phyloP scores from a whole-genome alignment of 129 eudicot genomes.

The Escallonia herrerae region DNA sequence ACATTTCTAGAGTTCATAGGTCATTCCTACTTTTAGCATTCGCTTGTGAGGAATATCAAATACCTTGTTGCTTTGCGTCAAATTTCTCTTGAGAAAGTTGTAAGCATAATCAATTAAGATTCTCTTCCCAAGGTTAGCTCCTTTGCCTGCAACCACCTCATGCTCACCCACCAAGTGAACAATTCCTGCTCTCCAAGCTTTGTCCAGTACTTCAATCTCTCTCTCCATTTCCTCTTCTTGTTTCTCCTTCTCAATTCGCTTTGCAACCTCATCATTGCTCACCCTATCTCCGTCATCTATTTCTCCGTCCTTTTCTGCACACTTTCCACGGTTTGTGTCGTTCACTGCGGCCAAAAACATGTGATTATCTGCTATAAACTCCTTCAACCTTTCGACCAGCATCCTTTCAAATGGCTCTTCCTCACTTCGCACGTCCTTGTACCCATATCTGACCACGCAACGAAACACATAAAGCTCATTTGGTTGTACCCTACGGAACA shows the following conservation, averaged over 20 bases:
- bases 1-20: slow-evolving; percentile 40
- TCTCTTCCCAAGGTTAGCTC: slow-evolving; percentile 40
- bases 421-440: slow-evolving; percentile 56
- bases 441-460: slow-evolving; percentile 84
- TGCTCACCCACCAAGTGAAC: slow-evolving; percentile 76
- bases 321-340: background rate
- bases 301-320: background rate
- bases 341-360: background rate
- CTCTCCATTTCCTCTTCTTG: slow-evolving; percentile 12
- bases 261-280: background rate
- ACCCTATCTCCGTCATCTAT: background rate
- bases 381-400: slow-evolving; percentile 46
- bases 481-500: slow-evolving; percentile 58
- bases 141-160: slow-evolving; percentile 50
- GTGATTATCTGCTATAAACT: slow-evolving; percentile 25
- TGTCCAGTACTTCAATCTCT: slow-evolving; percentile 48
- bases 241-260: background rate
- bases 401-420: slow-evolving; percentile 53
- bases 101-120: slow-evolving; percentile 65
- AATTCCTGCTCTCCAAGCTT: slow-evolving; percentile 47
- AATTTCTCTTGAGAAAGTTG: slow-evolving; percentile 57
- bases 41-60: slow-evolving; percentile 68
- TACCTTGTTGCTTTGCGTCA: slow-evolving; percentile 48
- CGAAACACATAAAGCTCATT: slow-evolving; percentile 50
- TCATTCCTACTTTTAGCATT: slow-evolving; percentile 86